Evolutionary conservation across 1,139 yeast genomes (phyloP).

Genomic region (Entelexis sorbosivorans): DNA sequence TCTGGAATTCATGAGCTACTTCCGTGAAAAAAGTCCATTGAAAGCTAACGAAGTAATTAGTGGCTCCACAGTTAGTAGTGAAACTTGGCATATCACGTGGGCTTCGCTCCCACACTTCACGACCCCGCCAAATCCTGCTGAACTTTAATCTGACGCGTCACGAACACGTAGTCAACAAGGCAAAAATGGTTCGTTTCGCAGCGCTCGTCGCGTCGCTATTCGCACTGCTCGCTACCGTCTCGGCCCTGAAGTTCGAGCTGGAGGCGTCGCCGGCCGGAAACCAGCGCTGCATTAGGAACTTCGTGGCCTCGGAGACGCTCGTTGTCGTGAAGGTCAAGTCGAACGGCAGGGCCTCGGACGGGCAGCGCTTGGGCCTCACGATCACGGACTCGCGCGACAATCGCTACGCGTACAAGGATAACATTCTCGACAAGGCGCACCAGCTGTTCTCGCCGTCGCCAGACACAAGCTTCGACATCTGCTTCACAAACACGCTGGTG

Average conservation of each 20-base stretch:
- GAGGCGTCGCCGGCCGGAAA: slow-evolving; percentile 28
- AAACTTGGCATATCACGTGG: no score
- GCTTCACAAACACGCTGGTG: slow-evolving; percentile 55
- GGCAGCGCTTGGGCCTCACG: slow-evolving; percentile 56
- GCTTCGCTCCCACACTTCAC: no score
- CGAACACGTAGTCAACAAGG: slow-evolving; percentile 1
- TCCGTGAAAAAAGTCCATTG: no score
- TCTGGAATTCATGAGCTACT: no score
- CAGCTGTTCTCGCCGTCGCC: slow-evolving; percentile 77
- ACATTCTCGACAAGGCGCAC: slow-evolving; percentile 48
- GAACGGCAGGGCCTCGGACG: slow-evolving; percentile 69
- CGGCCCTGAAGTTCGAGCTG: slow-evolving; percentile 31
- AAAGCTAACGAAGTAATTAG: no score
- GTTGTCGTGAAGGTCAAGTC: slow-evolving; percentile 74
- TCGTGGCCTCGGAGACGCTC: slow-evolving; percentile 68
- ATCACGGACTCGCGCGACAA: slow-evolving; percentile 33
- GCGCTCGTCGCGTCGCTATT: slow-evolving; percentile 9
- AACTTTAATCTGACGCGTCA: slow-evolving; percentile 4
- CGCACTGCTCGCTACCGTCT: slow-evolving; percentile 20
- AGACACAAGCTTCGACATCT: slow-evolving; percentile 78
- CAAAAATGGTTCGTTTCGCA: background rate
- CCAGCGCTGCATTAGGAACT: slow-evolving; percentile 77
- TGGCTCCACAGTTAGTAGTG: no score
- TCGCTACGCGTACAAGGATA: slow-evolving; percentile 33
- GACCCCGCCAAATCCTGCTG: background rate